Evolutionary conservation across 116 monocot genomes (phyloP).

Genomic region (Cymodocea nodosa): DNA sequence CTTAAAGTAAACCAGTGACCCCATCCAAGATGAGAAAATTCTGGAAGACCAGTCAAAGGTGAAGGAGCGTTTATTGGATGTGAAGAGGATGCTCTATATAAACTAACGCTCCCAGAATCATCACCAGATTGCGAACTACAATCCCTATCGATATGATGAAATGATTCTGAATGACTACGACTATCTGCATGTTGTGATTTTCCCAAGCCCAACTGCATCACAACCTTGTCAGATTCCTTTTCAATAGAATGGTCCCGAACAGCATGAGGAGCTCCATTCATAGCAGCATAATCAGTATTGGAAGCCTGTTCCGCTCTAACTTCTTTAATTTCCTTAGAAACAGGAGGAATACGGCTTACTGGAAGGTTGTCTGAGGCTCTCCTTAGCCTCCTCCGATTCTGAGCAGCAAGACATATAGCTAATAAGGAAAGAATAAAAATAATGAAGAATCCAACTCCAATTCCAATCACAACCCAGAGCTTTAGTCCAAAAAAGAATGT

Average conservation of each 20-base stretch:
- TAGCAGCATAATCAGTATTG: constrained; percentile 14
- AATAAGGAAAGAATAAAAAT: constrained; percentile 19
- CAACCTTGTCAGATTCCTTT: constrained; percentile 1
- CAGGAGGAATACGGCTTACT: constrained; percentile 31
- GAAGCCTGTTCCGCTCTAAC: constrained; percentile 28
- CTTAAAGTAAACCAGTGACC: constrained; percentile 34
- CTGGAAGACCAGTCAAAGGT: constrained; percentile 24
- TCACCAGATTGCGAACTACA: constrained; percentile 29
- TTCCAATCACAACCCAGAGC: constrained; percentile 30
- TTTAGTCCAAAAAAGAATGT: constrained; percentile 34
- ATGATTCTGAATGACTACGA: constrained; percentile 19
- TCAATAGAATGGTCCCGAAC: not conserved
- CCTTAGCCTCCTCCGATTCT: constrained; percentile 15
- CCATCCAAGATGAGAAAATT: constrained; percentile 28
- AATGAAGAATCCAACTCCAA: constrained; percentile 21
- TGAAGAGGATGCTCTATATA: constrained; percentile 11
- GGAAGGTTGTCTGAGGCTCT: constrained; percentile 21
- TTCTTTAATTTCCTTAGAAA: constrained; percentile 61
- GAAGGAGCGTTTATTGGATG: constrained; percentile 29
- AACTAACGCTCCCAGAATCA: constrained; percentile 13
- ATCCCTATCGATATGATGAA: constrained; percentile 18
- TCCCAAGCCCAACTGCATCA: not conserved
- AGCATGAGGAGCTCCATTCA: constrained; percentile 10
- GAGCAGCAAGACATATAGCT: constrained; percentile 17
- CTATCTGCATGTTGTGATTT: constrained; percentile 6